A percentile compares a stretch with the other conserved stretches of the same genome.
These are phyloP conservation scores for Dictyostelium citrinum DNA, from an alignment of 78 protist genomes.

Conservation along the genomic window DNA sequence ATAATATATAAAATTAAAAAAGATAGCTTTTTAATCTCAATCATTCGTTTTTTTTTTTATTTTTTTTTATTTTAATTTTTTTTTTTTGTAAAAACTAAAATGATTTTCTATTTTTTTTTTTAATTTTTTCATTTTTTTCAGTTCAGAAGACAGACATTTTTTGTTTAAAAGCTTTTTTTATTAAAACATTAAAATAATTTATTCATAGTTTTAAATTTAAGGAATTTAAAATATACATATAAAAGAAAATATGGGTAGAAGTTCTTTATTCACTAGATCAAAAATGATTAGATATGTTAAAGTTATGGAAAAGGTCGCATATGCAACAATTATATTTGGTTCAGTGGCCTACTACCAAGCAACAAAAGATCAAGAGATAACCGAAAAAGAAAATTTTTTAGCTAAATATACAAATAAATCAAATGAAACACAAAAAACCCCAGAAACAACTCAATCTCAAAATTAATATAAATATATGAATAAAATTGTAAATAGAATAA, in stretches of 20 bases:
- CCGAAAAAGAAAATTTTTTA: conserved; percentile 6
- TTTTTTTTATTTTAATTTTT: no score
- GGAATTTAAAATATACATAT: background rate
- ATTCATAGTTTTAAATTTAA: no score
- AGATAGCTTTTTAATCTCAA: no score
- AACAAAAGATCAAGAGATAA: background rate
- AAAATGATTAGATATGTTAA: conserved; percentile 24
- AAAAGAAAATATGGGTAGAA: conserved; percentile 21
- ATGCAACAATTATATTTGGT: background rate
- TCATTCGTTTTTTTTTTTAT: no score
- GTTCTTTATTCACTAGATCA: conserved; percentile 12
- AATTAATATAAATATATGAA: background rate
- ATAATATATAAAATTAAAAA: no score
- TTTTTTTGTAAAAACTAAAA: no score
- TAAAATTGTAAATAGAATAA: background rate
- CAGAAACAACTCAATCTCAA: background rate
- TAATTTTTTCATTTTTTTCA: background rate
- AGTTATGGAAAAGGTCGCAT: conserved; percentile 10
- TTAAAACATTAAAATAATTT: no score
- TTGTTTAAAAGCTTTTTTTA: no score
- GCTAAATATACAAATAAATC: background rate
- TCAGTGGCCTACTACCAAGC: background rate
- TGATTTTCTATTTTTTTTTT: no score
- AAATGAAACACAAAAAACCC: background rate
- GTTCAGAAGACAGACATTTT: no score